Percentiles rank a stretch among this genome's conserved stretches.
Conservation (phyloP, 2,329 filamentous ascomycete genomes). For the Neopestalotiopsis sp. region DNA sequence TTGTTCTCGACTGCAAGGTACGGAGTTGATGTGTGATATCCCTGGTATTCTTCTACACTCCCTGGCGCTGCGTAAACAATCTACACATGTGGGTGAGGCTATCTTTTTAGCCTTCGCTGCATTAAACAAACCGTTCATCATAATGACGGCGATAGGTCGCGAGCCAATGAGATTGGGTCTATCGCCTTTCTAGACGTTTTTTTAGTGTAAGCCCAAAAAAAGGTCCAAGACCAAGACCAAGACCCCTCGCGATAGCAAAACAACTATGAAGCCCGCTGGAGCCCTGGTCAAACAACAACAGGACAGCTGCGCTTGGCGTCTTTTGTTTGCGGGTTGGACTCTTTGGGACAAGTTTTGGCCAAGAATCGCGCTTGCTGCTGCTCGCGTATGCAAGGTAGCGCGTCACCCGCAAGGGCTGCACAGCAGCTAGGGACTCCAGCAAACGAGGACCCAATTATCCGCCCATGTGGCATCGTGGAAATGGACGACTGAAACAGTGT, state of each 20-base stretch:
- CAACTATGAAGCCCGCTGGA: no score
- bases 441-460: neutral
- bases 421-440: neutral
- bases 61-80: neutral
- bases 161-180: neutral
- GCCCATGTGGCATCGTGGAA: constrained; percentile 10
- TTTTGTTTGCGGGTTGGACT: no score
- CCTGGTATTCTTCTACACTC: neutral
- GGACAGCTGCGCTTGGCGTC: no score
- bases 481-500: constrained; percentile 7
- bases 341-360: no score
- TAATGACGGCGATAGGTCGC: neutral
- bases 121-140: neutral
- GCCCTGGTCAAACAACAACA: no score
- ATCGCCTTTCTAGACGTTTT: neutral
- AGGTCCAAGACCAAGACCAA: neutral
- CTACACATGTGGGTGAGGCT: neutral
- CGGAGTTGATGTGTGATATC: neutral
- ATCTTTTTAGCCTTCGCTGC: neutral
- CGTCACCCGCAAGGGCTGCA: neutral
- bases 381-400: neutral
- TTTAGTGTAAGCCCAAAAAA: neutral
- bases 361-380: no score
- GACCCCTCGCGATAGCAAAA: no score
- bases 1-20: neutral